phyloP scores from a whole-genome alignment of 306 rosid species.

The Quercus ilex region DNA sequence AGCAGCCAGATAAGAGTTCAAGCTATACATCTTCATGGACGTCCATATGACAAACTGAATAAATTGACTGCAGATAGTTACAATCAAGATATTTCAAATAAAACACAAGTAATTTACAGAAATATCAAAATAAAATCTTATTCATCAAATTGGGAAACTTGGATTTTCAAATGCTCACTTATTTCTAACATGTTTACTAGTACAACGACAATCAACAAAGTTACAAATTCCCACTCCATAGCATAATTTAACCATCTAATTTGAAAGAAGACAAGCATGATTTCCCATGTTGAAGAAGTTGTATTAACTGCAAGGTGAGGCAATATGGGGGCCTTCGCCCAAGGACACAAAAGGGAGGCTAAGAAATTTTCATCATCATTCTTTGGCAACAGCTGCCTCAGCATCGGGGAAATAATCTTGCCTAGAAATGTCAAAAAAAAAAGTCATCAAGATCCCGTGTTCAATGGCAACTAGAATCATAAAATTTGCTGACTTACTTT shows the following conservation, averaged over 20 bases:
- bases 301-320: slow-evolving; percentile 2
- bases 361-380: slow-evolving; percentile 59
- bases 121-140: background rate
- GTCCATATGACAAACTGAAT: background rate
- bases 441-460: slow-evolving; percentile 4
- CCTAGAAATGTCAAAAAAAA: slow-evolving; percentile 35
- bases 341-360: slow-evolving; percentile 10
- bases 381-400: slow-evolving; percentile 48
- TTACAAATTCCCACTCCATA: background rate
- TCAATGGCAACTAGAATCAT: slow-evolving; percentile 4
- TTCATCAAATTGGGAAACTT: background rate
- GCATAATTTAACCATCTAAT: background rate
- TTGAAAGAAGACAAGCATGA: slow-evolving; percentile 15
- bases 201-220: background rate
- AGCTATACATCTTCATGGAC: background rate
- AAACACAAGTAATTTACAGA: background rate
- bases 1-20: background rate
- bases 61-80: background rate
- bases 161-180: background rate
- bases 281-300: slow-evolving; percentile 2
- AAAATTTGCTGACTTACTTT: slow-evolving; percentile 40
- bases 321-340: background rate
- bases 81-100: background rate
- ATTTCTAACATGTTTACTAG: background rate
- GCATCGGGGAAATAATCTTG: slow-evolving; percentile 68